Conservation (phyloP, 2,329 filamentous ascomycete species). For the Colletotrichum sidae region DNA sequence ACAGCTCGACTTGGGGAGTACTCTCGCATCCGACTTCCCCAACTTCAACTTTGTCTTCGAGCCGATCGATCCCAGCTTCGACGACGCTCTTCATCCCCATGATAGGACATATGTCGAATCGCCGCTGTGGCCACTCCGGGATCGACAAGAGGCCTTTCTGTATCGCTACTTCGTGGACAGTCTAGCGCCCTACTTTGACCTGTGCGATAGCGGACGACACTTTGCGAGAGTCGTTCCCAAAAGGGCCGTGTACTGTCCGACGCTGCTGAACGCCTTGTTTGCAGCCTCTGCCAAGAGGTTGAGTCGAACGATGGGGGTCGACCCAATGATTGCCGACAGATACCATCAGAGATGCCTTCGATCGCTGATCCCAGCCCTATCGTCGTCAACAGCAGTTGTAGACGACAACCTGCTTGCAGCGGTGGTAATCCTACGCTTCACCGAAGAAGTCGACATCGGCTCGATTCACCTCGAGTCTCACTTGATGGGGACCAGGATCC, state of each 20-base stretch:
- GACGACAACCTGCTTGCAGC: constrained; percentile 46
- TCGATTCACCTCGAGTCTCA: constrained; percentile 41
- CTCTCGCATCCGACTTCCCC: constrained; percentile 13
- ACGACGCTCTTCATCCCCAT: constrained; percentile 1
- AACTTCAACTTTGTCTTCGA: constrained; percentile 12
- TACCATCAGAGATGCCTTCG: constrained; percentile 45
- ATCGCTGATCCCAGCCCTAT: constrained; percentile 43
- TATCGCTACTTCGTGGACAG: constrained; percentile 44
- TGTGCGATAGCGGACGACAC: constrained; percentile 44
- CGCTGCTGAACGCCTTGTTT: constrained; percentile 44
- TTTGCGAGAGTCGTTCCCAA: constrained; percentile 45
- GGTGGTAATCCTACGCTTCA: constrained; percentile 45
- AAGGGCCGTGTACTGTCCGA: constrained; percentile 43
- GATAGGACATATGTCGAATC: constrained; percentile 30
- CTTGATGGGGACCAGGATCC: constrained; percentile 44
- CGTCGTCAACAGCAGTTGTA: constrained; percentile 41
- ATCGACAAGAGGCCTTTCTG: constrained; percentile 44
- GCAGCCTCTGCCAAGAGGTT: constrained; percentile 44
- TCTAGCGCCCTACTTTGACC: constrained; percentile 43
- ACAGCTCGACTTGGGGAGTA: not conserved
- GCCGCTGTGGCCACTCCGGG: constrained; percentile 34
- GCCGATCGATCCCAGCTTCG: constrained; percentile 23
- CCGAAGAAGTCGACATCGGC: constrained; percentile 42
- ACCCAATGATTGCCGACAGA: constrained; percentile 41
- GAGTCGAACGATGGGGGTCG: constrained; percentile 40